phyloP scores from a whole-genome alignment of 495 filamentous ascomycete species.

The Halenospora varia region DNA sequence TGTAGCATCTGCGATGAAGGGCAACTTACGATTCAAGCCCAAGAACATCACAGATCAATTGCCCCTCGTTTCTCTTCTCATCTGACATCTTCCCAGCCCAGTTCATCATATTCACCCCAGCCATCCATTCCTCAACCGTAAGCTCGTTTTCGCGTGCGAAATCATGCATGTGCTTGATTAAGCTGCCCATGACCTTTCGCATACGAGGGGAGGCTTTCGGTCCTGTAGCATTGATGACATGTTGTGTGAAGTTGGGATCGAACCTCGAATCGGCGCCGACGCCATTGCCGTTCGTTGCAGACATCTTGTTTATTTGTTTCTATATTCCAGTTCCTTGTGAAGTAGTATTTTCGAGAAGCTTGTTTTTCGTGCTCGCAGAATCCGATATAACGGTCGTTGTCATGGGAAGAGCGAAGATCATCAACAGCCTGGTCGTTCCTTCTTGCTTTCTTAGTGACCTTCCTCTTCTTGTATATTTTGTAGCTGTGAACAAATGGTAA shows the following conservation, averaged over 20 bases:
- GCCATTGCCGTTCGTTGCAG: background rate
- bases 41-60: slow-evolving; percentile 73
- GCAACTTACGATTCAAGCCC: slow-evolving; percentile 66
- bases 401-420: background rate
- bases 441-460: background rate
- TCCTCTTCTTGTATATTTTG: background rate
- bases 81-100: slow-evolving; percentile 52
- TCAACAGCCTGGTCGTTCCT: too few relatives aligned
- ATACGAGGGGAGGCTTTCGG: slow-evolving; percentile 54
- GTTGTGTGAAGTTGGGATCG: slow-evolving; percentile 61
- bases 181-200: slow-evolving; percentile 48
- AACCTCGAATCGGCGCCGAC: slow-evolving; percentile 29
- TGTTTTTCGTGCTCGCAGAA: too few relatives aligned
- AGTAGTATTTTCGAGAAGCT: too few relatives aligned
- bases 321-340: background rate
- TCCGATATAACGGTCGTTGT: too few relatives aligned
- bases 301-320: background rate
- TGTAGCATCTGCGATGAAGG: background rate
- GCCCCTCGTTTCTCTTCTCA: slow-evolving; percentile 67
- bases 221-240: slow-evolving; percentile 64
- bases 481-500: background rate
- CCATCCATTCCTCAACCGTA: slow-evolving; percentile 63
- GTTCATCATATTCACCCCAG: slow-evolving; percentile 59
- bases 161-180: slow-evolving; percentile 63
- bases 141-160: slow-evolving; percentile 66